A percentile compares a stretch with the other conserved stretches of the same genome.
Evolutionary conservation across 257 asterid genomes (phyloP).

Genomic region (Forsythia suspensa): DNA sequence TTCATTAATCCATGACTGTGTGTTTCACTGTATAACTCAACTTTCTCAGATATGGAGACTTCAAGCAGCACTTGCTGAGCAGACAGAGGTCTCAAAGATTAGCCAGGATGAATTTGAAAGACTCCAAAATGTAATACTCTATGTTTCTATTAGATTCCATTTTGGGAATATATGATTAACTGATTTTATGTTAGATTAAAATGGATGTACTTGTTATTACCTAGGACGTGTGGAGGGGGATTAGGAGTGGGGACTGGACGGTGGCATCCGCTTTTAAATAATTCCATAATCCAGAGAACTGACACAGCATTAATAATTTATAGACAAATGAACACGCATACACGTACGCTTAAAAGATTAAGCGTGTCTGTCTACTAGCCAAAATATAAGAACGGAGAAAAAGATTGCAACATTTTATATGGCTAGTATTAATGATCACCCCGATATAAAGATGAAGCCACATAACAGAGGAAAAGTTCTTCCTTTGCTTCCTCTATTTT

Average conservation of each 20-base stretch:
- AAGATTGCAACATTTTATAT: not conserved
- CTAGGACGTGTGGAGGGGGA: not conserved
- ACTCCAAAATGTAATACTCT: slow-evolving; percentile 62
- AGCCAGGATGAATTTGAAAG: slow-evolving; percentile 90
- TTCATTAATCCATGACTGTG: not conserved
- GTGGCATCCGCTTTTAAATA: not conserved
- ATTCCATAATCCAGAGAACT: not conserved
- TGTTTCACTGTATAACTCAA: not conserved
- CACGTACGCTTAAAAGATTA: not conserved
- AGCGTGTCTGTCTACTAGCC: not conserved
- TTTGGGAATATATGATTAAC: not conserved
- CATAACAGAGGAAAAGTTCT: not conserved
- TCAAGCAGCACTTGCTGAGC: slow-evolving; percentile 71
- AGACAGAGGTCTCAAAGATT: slow-evolving; percentile 70
- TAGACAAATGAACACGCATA: not conserved
- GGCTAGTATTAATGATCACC: not conserved
- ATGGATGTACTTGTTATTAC: not conserved
- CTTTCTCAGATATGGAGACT: slow-evolving; percentile 75
- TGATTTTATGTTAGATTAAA: not conserved
- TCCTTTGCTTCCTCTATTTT: not conserved
- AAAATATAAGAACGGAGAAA: not conserved
- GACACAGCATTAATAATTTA: not conserved
- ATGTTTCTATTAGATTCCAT: slow-evolving; percentile 12
- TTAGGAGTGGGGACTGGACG: not conserved
- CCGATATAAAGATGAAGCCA: not conserved